Base-by-base conservation (phyloP, 2,329 filamentous ascomycete species). In the Zelopaecilomyces penicillatus region DNA sequence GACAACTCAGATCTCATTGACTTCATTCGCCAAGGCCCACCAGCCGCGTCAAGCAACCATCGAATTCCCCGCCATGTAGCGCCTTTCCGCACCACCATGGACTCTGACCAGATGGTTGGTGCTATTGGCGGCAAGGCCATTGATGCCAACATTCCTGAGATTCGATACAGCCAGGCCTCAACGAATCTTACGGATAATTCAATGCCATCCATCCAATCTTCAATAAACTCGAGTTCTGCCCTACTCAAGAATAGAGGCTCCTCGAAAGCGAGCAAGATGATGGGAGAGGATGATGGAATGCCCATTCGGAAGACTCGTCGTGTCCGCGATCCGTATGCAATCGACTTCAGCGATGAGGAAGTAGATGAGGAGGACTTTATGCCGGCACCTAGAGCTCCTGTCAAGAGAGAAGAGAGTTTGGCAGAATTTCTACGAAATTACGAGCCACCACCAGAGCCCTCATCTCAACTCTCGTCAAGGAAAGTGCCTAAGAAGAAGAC, bases 1-100 rank as follows among this genome's bases (percentile, higher is more conserved):
- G 82, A 83, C 52, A 94, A 83, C 45, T 85, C 87, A 9, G 93
- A 96, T 49, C 69, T 98, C 46, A 95, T 96, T 52, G 90, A 97
- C 60, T 97, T 98, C 62, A 94, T 98, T 52, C 83, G 90, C 38
- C 83, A 87, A 59, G 91, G 90, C 1, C 89, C 89, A 3, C 83
- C 86, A 0, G 75, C 69, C 49, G 67, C 70, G 31, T 73, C 71
- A 37, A 76, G 77, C 50, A 85, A 81, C 47, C 85, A 81, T 47
- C 81, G 87, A 27, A 93, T 94, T 50, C 85, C 88, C 36, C 82
- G 86, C 12, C 79, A 78, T n/a, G 82, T 93, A 9, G 88, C 89
- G 7, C 87, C 89, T 1, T 95, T 94, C 70, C 77, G 87, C 43
- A 82, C 76, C 32, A 91, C 88, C 0, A 85, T 90, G 74, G 89